These are phyloP conservation scores for Sanghuangporus sanghuang DNA, from an alignment of 1,284 basidiomycete species.

Conservation along the genomic window DNA sequence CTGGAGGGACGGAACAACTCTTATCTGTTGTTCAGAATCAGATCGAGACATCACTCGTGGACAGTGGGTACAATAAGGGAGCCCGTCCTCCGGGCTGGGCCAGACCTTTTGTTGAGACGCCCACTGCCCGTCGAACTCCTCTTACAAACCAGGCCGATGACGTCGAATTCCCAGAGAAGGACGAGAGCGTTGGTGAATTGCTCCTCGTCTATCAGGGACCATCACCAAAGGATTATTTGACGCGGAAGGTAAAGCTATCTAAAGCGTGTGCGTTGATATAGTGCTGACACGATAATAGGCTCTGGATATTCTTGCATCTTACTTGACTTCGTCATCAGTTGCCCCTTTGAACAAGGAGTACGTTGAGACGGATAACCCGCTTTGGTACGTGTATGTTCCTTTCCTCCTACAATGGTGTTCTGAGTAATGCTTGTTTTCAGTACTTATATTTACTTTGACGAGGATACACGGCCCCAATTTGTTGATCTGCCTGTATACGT, in stretches of 20 bases:
- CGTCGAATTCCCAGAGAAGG: slow-evolving; percentile 96
- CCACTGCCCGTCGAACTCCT: slow-evolving; percentile 59
- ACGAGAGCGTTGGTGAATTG: slow-evolving; percentile 92
- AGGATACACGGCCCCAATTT: slow-evolving; percentile 72
- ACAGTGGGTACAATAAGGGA: slow-evolving; percentile 66
- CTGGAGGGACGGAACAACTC: slow-evolving; percentile 61
- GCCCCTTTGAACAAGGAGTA: slow-evolving; percentile 92
- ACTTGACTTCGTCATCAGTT: slow-evolving; percentile 86
- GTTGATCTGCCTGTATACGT: slow-evolving; percentile 77
- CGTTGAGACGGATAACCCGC: slow-evolving; percentile 87
- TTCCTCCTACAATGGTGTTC: slow-evolving; percentile 11
- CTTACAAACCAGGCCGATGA: slow-evolving; percentile 54
- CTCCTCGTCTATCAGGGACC: slow-evolving; percentile 80
- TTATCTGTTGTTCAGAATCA: slow-evolving; percentile 75
- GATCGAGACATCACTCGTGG: slow-evolving; percentile 77
- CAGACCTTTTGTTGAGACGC: slow-evolving; percentile 90
- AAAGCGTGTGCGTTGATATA: neutral
- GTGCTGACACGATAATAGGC: slow-evolving; percentile 42
- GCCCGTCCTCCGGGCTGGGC: slow-evolving; percentile 79
- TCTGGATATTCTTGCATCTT: slow-evolving; percentile 80
- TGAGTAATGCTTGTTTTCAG: slow-evolving; percentile 32
- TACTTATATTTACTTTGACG: slow-evolving; percentile 82
- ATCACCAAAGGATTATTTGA: slow-evolving; percentile 66
- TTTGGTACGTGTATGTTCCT: slow-evolving; percentile 54
- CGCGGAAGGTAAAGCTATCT: slow-evolving; percentile 52